These are phyloP conservation scores for Melampsora abietis-canadensis DNA, from an alignment of 1,284 basidiomycete species.

Conservation along the genomic window DNA sequence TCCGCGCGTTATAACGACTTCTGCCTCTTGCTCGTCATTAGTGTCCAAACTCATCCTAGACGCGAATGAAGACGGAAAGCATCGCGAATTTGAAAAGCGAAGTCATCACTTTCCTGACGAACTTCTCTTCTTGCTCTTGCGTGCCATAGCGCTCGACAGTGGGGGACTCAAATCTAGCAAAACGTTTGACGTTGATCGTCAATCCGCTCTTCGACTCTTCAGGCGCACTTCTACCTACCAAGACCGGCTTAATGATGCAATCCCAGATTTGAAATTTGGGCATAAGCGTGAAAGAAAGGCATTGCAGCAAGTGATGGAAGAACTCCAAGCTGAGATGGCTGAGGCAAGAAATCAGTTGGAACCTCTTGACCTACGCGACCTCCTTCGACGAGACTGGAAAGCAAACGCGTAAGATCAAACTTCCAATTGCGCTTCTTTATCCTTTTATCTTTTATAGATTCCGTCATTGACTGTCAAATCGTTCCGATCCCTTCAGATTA, in stretches of 20 bases:
- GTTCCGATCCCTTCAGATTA: constrained; percentile 44
- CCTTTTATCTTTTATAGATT: not conserved
- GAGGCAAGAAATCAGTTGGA: constrained; percentile 51
- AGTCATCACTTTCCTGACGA: constrained; percentile 45
- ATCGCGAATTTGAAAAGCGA: constrained; percentile 11
- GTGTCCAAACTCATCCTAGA: constrained; percentile 51
- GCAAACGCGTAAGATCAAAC: constrained; percentile 47
- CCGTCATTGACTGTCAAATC: not conserved
- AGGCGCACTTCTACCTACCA: not conserved
- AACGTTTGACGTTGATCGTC: constrained; percentile 43
- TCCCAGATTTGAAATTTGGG: not conserved
- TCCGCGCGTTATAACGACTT: constrained; percentile 50
- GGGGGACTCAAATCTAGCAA: constrained; percentile 43
- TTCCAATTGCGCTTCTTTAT: not conserved
- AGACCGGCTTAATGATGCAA: not conserved
- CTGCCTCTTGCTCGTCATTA: constrained; percentile 51
- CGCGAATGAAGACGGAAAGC: constrained; percentile 44
- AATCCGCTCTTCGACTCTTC: constrained; percentile 43
- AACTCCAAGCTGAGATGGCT: constrained; percentile 49
- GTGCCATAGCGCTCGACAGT: constrained; percentile 48
- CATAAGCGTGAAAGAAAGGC: constrained; percentile 12
- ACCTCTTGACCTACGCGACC: constrained; percentile 50
- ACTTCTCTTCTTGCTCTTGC: constrained; percentile 46
- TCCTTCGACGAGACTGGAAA: constrained; percentile 54
- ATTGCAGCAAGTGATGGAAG: constrained; percentile 48